Base-by-base conservation (phyloP, 345 rosid species). In the Populus pruinosa region DNA sequence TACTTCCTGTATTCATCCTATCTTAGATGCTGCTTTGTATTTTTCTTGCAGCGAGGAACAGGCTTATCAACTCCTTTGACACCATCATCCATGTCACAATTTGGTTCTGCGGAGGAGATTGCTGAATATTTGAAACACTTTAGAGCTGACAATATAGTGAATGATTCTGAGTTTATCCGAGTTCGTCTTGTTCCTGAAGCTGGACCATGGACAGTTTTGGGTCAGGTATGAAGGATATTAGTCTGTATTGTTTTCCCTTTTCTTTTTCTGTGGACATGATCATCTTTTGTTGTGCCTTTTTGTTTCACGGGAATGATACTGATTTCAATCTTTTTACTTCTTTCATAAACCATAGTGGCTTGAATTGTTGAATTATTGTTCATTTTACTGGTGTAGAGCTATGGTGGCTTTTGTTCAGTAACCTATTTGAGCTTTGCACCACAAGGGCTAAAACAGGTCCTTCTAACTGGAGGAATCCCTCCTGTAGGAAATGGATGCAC, bases 391-490 rank as follows among this genome's bases (percentile, higher is more conserved):
- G 63, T 87, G 82, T 81, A 93, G 99, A 93, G 98, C 79, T 96
- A 82, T 77, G 98, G 99, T 73, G 99, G 98, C 25, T 96, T 96
- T 71, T 93, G 97, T 88, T 98, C 93, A 11, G 86, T 93, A 62
- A 92, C 97, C 6, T 96, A 96, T 74, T 75, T 93, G 86, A 91
- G 97, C 77, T 91, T 91, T 81, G 99, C 97, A 23, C 94, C 99
- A 0, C 84, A 89, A 86, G 99, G 98, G 70, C 88, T 91, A n/a
- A 92, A 87, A 83, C 97, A 92, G 89, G 97, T 87, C 73, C 90
- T 96, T 74, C 56, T 96, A 82, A 90, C 99, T 53, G 98, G 99
- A 72, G 99, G 99, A 80, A 92, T 86, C 35, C 99, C 99, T 77
- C 98, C 96, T 10, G 53, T 92, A 44, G 91, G 88, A 11, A 84